Evolutionary conservation across 257 asterid genomes (phyloP), one percentile per base, ranked within the genome.

Genomic region (Solanum corneliomulleri): DNA sequence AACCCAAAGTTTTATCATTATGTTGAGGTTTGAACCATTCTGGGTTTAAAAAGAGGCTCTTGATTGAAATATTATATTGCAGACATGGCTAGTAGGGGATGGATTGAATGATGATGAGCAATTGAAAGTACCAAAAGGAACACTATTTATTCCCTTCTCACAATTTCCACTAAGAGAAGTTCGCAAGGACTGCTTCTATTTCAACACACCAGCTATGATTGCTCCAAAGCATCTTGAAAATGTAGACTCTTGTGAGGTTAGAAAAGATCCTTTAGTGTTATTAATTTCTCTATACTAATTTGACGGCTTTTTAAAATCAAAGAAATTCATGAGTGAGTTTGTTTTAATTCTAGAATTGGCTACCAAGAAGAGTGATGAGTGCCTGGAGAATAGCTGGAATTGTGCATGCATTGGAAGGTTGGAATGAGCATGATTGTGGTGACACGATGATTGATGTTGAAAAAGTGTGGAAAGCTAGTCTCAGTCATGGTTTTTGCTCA

Each of bases 381-480:
- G 96, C 97, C 1, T 87, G 93, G 91, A 94, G 98, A 31, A 86
- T 92, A 75, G 97, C 96, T 5, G 98, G 99, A 37, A 92, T 95
- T 82, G 9, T 96, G 81, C 99, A 96, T 37, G 97, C 94, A 0
- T 45, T 90, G 35, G 99, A 96, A 69, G 96, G 82, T 29, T 95
- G 98, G 99, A 90, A 92, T 16, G 93, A 87, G 92, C 92, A 96
- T 31, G 99, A 96, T 77, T 94, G 96, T 64, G 99, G 99, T 15
- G 90, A 92, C 82, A 91, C 77, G 90, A 93, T 93, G 91, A 75
- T 95, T 86, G 87, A 93, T 37, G 75, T 91, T 64, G 93, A 92
- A 1, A 92, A 91, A 71, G 92, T 91, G 14, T 95, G 99, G 98
- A 64, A 93, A 89, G 95, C 97, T 20, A 88, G 91, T 78, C 93